A percentile compares a stretch with the other conserved stretches of the same genome.
These are phyloP conservation scores for Pseudohalonectria lignicola DNA, from an alignment of 2,329 filamentous ascomycete species.

Conservation along the genomic window DNA sequence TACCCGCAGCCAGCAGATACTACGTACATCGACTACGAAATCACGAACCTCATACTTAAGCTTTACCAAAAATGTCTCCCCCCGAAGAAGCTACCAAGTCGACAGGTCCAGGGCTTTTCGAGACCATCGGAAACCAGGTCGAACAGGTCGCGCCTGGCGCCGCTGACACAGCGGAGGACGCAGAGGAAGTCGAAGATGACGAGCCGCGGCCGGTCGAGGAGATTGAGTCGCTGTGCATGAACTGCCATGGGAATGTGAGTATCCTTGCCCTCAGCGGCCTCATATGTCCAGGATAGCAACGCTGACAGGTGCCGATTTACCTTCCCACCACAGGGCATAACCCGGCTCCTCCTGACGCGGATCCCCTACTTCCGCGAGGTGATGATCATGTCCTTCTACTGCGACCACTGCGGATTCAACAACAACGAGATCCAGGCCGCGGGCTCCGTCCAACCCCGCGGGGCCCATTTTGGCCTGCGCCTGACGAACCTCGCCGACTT, in stretches of 20 bases:
- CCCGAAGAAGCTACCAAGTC: slow-evolving; percentile 18
- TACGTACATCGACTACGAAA: no score
- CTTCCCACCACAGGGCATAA: slow-evolving; percentile 46
- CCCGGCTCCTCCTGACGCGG: slow-evolving; percentile 75
- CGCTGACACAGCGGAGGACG: slow-evolving; percentile 13
- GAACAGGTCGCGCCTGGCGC: slow-evolving; percentile 33
- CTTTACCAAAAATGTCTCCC: slow-evolving; percentile 17
- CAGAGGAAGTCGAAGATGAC: slow-evolving; percentile 24
- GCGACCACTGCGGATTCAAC: slow-evolving; percentile 76
- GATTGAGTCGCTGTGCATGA: slow-evolving; percentile 78
- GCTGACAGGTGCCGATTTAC: neutral
- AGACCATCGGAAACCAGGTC: slow-evolving; percentile 51
- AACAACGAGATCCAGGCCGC: slow-evolving; percentile 94
- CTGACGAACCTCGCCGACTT: slow-evolving; percentile 66
- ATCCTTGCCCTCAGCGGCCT: neutral
- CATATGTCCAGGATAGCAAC: no score
- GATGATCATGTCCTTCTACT: slow-evolving; percentile 93
- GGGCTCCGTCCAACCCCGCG: slow-evolving; percentile 82
- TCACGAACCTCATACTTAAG: no score
- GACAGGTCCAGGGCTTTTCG: slow-evolving; percentile 41
- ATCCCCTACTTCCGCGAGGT: slow-evolving; percentile 98
- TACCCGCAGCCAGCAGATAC: no score
- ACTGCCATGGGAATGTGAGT: slow-evolving; percentile 66
- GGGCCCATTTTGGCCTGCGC: slow-evolving; percentile 72
- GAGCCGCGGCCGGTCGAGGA: slow-evolving; percentile 50